A percentile compares a stretch with the other conserved stretches of the same genome.
Conservation (phyloP, 2,329 filamentous ascomycete genomes). For the Didymellaceae sp. region DNA sequence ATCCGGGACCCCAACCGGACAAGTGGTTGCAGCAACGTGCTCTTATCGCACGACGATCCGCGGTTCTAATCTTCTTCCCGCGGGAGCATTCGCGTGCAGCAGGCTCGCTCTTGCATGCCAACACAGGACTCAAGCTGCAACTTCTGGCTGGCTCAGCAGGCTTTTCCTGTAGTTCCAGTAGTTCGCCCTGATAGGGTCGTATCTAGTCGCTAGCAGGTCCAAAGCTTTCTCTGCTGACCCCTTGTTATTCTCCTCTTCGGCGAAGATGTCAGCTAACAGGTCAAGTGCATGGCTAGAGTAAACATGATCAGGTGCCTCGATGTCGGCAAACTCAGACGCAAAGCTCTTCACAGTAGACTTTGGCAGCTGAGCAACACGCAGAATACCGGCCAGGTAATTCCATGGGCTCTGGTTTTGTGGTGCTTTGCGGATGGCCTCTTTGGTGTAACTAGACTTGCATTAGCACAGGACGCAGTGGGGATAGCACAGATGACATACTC, state of each 20-base stretch:
- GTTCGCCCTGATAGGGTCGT: slow-evolving; percentile 87
- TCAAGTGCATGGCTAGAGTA: slow-evolving; percentile 71
- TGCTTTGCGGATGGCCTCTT: slow-evolving; percentile 75
- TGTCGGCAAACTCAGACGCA: slow-evolving; percentile 60
- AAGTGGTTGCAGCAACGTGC: slow-evolving; percentile 20
- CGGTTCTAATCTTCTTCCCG: slow-evolving; percentile 6
- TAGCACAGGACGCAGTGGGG: slow-evolving; percentile 15
- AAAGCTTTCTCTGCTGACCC: slow-evolving; percentile 73
- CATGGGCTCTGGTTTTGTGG: slow-evolving; percentile 95
- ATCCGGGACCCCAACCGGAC: slow-evolving; percentile 31
- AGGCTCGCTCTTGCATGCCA: not conserved
- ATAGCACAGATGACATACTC: slow-evolving; percentile 58
- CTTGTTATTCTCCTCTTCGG: slow-evolving; percentile 58
- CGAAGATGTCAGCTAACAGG: slow-evolving; percentile 72
- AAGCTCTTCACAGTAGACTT: slow-evolving; percentile 60
- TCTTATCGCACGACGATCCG: slow-evolving; percentile 7
- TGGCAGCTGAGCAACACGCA: slow-evolving; percentile 67
- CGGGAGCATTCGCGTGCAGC: slow-evolving; percentile 1
- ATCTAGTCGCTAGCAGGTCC: slow-evolving; percentile 77
- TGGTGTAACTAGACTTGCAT: slow-evolving; percentile 56
- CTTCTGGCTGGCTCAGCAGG: slow-evolving; percentile 34
- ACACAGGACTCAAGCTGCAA: slow-evolving; percentile 27
- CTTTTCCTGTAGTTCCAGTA: slow-evolving; percentile 85
- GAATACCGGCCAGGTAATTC: slow-evolving; percentile 84
- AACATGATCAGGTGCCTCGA: slow-evolving; percentile 59